Base-by-base conservation (phyloP, 148 eudicot genomes). In the Camellia japonica region DNA sequence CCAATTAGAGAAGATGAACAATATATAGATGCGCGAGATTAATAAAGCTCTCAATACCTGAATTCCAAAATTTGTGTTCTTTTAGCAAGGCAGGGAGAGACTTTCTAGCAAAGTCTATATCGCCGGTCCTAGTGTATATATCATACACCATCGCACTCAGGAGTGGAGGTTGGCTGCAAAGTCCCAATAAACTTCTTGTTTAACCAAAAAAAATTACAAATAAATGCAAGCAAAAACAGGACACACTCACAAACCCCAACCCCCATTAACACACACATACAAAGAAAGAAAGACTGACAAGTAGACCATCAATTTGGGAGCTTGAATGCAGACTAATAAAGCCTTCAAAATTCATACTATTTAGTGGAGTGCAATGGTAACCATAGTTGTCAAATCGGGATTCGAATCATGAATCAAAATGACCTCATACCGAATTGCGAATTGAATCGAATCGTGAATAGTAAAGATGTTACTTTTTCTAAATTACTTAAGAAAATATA, bases 161-260 rank as follows among this genome's bases (percentile, higher is more conserved):
- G 1, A 96, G 86, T 43, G 98, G 99, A 80, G 97, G 98, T 81
- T 96, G 97, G 86, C 98, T 96, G 93, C 81, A 71, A 85, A 18
- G 20, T 41, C 71, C 42, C 73, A n/a, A 16, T 44, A 19, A 59
- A 68, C 62, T 30, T 20, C n/a, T 49, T 73, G 47, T 68, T 83
- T 23, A 56, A 65, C 61, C 43, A 6, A 5, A 68, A 30, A 41
- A 69, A 9, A 14, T n/a, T n/a, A 47, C 5, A 47, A 43, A 30
- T 18, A 7, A 70, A 44, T 3, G 11, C n/a, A 69, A 79, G 52
- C 20, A 80, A 30, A 80, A 30, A 20, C 23, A n/a, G 2, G 3
- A 15, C 44, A 12, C 42, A 23, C 38, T 1, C 30, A 30, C 38
- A 30, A 30, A 30, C 38, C 38, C 38, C 38, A 30, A 30, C 38